phyloP scores from a whole-genome alignment of 1,139 yeast genomes.

The Hyphopichia khmerensis region DNA sequence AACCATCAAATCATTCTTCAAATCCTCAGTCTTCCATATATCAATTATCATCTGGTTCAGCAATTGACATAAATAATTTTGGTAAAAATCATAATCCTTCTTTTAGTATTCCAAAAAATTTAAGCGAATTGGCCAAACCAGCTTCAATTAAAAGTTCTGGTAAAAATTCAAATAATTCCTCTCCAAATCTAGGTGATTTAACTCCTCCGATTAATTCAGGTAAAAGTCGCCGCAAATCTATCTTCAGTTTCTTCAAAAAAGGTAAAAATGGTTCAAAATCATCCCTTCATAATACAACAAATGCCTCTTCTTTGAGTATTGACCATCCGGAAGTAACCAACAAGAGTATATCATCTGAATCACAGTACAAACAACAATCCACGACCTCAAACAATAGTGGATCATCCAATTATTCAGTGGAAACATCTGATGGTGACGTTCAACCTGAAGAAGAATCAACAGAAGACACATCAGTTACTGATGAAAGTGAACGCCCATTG shows the following conservation, averaged over 20 bases:
- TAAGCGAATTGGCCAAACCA: slow-evolving; percentile 14
- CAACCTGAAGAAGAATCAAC: neutral
- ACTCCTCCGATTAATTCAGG: slow-evolving; percentile 6
- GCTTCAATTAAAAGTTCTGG: neutral
- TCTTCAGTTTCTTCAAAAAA: slow-evolving; percentile 26
- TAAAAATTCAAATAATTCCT: neutral
- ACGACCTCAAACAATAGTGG: neutral
- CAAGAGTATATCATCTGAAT: no score
- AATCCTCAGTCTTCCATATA: slow-evolving; percentile 13
- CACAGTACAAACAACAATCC: neutral
- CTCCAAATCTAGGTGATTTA: neutral
- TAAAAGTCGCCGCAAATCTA: slow-evolving; percentile 17
- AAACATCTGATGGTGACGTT: neutral
- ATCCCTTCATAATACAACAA: neutral
- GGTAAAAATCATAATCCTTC: slow-evolving; percentile 45
- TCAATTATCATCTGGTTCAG: slow-evolving; percentile 38
- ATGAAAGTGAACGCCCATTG: neutral
- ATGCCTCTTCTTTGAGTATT: neutral
- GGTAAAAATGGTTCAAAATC: slow-evolving; percentile 7
- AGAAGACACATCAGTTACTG: neutral
- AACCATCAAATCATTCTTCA: slow-evolving; percentile 4
- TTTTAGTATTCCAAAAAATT: slow-evolving; percentile 19
- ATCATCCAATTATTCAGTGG: neutral
- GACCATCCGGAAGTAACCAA: neutral
- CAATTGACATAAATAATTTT: slow-evolving; percentile 40